A percentile compares a stretch with the other conserved stretches of the same genome.
Conservation (phyloP, 2,329 filamentous ascomycete genomes). For the Ophiostoma australiae region DNA sequence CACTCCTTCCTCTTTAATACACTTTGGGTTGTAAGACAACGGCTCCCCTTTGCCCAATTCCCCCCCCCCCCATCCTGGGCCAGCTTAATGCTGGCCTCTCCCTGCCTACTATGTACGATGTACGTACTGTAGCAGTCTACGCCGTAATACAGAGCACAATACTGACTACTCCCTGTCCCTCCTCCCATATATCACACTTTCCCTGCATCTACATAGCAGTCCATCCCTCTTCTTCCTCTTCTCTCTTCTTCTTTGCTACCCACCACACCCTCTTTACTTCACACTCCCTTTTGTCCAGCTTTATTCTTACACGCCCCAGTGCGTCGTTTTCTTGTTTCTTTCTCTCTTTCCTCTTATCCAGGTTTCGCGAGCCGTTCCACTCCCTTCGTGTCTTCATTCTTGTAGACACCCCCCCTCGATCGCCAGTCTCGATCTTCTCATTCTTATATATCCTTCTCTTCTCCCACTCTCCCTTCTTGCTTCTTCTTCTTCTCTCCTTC, state of each 20-base stretch:
- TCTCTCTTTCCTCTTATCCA: slow-evolving; percentile 4
- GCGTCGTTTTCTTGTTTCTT: slow-evolving; percentile 20
- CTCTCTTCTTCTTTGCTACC: background rate
- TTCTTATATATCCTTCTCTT: background rate
- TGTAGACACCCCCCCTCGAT: slow-evolving; percentile 19
- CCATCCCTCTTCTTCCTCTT: background rate
- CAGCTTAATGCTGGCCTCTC: too few species aligned
- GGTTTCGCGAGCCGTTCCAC: slow-evolving; percentile 21
- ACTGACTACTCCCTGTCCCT: background rate
- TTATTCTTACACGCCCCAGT: slow-evolving; percentile 18
- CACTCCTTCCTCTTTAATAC: background rate
- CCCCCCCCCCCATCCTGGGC: background rate
- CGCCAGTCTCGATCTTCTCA: slow-evolving; percentile 25
- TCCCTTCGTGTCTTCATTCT: slow-evolving; percentile 22
- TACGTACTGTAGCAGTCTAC: background rate
- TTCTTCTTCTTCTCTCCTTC: slow-evolving; percentile 3
- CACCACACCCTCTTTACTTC: background rate
- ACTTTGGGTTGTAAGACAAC: slow-evolving; percentile 9
- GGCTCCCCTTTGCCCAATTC: background rate
- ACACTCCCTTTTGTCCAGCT: background rate
- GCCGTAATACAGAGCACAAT: background rate
- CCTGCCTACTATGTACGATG: too few species aligned
- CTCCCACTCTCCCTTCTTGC: slow-evolving; percentile 16
- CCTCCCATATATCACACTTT: background rate
- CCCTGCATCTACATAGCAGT: background rate